Evolutionary conservation across 2,329 filamentous ascomycete genomes (phyloP), one percentile per base, ranked within the genome.

Genomic region (Clarireedia hainanense): DNA sequence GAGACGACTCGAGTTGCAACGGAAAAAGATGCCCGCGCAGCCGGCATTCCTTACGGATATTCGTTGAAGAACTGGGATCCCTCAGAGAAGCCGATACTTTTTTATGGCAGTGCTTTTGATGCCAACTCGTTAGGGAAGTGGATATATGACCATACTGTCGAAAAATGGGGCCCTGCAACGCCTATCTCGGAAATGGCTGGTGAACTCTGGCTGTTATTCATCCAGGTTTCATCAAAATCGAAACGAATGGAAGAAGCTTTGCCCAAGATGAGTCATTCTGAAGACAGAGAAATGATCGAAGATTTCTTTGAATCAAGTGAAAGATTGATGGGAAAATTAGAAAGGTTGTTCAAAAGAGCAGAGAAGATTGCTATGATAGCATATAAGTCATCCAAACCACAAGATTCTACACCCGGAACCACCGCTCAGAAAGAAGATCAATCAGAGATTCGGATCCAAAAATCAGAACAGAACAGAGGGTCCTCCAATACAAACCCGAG

Each of bases 81-180:
- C 0, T 85, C 83, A 27, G 92, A 97, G 76, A 84, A 91, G 64
- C 94, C 94, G 52, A 96, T 97, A 69, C 85, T 96, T 69, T 81
- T 97, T 24, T 80, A 97, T 20, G 94, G 94, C 51, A 95, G 89
- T 69, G 94, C 97, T 56, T 97, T 97, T 68, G 94, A 97, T 70
- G 89, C 92, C 68, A 96, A 96, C 80, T 95, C 89, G 26, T 80
- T 97, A 27, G 94, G 94, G 68, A 96, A 96, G 75, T 99, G 94
- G 94, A 95, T 99, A 68, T 99, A 96, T 73, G 94, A 97, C 78
- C 97, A 94, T 94, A 96, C 94, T 20, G 89, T 96, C 61, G 95
- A 89, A 75, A 85, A 87, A 70, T 85, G 94, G 64, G 89, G 89
- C 39, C 81, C 90, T 14, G 81, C 81, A 45, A 89, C 88, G 12